Percentiles rank a stretch among this genome's conserved stretches.
Evolutionary conservation across 2,329 filamentous ascomycete genomes (phyloP).

Genomic region (Colletotrichum truncatum): DNA sequence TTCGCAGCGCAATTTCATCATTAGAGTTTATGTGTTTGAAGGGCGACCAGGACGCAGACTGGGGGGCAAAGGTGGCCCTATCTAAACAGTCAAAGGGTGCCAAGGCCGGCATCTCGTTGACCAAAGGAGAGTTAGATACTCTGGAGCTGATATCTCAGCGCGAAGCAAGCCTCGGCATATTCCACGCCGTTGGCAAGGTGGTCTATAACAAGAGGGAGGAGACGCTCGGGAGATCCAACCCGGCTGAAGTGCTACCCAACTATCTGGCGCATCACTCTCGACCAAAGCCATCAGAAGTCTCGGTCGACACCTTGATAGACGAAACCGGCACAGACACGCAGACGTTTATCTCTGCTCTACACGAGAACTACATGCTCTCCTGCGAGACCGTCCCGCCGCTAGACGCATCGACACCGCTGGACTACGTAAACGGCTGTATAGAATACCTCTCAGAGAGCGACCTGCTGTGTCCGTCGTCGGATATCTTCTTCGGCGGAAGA

Average conservation of each 20-base stretch:
- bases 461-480: constrained; percentile 79
- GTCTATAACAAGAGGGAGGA: constrained; percentile 93
- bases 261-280: constrained; percentile 66
- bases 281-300: constrained; percentile 71
- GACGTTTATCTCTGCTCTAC: constrained; percentile 88
- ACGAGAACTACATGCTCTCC: constrained; percentile 92
- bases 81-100: constrained; percentile 72
- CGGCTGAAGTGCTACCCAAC: constrained; percentile 65
- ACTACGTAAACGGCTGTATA: constrained; percentile 85
- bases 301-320: constrained; percentile 82
- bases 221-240: constrained; percentile 47
- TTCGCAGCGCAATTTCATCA: constrained; percentile 90
- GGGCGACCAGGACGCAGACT: constrained; percentile 76
- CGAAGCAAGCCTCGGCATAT: constrained; percentile 91
- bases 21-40: constrained; percentile 92
- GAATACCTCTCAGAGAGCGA: constrained; percentile 89
- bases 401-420: constrained; percentile 70
- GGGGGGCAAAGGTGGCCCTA: constrained; percentile 79
- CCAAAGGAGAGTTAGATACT: constrained; percentile 80
- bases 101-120: constrained; percentile 69
- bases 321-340: constrained; percentile 92
- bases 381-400: constrained; percentile 68
- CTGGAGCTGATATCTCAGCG: constrained; percentile 84
- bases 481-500: constrained; percentile 71
- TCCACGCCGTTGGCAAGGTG: constrained; percentile 95